phyloP scores from a whole-genome alignment of 2,329 filamentous ascomycete species.

The Aspergillus texensis region DNA sequence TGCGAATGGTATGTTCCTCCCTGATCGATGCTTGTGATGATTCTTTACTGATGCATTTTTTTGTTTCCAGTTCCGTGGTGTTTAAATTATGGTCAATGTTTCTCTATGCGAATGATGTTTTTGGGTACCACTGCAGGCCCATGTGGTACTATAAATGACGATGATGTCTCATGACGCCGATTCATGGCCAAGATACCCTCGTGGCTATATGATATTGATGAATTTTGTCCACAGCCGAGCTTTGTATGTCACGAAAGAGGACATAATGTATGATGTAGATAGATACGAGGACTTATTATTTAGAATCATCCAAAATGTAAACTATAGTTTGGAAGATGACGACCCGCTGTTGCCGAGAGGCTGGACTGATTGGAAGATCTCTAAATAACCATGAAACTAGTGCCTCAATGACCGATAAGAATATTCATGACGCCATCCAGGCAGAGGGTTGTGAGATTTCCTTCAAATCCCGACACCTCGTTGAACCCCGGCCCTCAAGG shows the following conservation, averaged over 20 bases:
- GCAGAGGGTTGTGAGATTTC: background rate
- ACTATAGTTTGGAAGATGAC: background rate
- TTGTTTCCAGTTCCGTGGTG: slow-evolving; percentile 53
- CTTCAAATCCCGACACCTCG: background rate
- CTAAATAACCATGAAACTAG: background rate
- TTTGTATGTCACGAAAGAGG: background rate
- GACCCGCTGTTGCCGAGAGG: background rate
- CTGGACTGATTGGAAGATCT: background rate
- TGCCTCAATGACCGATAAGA: background rate
- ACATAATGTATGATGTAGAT: background rate
- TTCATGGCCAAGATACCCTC: slow-evolving; percentile 13
- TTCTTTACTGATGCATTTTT: slow-evolving; percentile 28
- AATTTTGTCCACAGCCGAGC: background rate
- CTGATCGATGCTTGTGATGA: background rate
- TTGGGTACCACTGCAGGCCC: slow-evolving; percentile 35
- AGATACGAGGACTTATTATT: background rate
- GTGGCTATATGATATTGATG: slow-evolving; percentile 10
- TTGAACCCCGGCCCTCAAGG: slow-evolving; percentile 1
- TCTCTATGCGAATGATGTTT: slow-evolving; percentile 16
- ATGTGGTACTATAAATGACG: slow-evolving; percentile 31
- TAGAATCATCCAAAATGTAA: background rate
- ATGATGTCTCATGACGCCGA: slow-evolving; percentile 18
- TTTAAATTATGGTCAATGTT: slow-evolving; percentile 36
- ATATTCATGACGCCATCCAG: background rate
- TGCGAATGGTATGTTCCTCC: slow-evolving; percentile 71